These are phyloP conservation scores for Backusella psychrophila DNA, from an alignment of 192 early-diverging fungal genomes.

Conservation along the genomic window DNA sequence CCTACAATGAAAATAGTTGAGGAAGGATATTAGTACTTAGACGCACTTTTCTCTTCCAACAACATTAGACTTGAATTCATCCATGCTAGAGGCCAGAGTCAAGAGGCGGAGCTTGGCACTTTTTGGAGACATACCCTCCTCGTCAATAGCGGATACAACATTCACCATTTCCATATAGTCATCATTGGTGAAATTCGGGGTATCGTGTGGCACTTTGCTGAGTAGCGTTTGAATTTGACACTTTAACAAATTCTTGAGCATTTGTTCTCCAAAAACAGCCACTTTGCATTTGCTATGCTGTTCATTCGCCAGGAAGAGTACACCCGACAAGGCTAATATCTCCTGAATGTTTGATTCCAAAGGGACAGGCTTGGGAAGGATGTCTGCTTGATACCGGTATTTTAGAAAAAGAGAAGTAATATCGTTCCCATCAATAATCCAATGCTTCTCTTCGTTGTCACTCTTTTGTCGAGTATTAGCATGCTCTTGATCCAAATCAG, in stretches of 20 bases:
- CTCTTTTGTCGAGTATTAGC: too few species aligned
- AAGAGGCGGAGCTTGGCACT: conserved; percentile 10
- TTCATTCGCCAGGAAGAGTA: conserved; percentile 11
- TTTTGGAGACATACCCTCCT: conserved; percentile 17
- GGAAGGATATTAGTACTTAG: conserved; percentile 10
- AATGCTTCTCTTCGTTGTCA: too few species aligned
- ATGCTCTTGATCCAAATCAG: too few species aligned
- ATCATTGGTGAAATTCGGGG: conserved; percentile 11
- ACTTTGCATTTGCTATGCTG: conserved; percentile 11
- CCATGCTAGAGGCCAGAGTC: conserved; percentile 1
- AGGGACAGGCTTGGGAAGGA: too few species aligned
- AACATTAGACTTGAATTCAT: conserved; percentile 9
- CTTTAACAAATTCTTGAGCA: conserved; percentile 16
- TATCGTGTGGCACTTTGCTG: background rate
- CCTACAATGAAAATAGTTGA: background rate
- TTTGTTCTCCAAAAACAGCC: conserved; percentile 7
- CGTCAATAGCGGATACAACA: conserved; percentile 1
- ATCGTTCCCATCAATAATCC: too few species aligned
- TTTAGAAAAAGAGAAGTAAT: too few species aligned
- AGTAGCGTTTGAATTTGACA: conserved; percentile 1
- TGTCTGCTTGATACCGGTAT: too few species aligned
- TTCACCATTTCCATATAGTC: conserved; percentile 11
- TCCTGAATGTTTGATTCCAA: too few species aligned
- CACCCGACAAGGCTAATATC: conserved; percentile 8
- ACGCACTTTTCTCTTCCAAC: conserved; percentile 13